These are phyloP conservation scores for Wickerhamia fluorescens DNA, from an alignment of 805 yeast genomes.

Conservation along the genomic window DNA sequence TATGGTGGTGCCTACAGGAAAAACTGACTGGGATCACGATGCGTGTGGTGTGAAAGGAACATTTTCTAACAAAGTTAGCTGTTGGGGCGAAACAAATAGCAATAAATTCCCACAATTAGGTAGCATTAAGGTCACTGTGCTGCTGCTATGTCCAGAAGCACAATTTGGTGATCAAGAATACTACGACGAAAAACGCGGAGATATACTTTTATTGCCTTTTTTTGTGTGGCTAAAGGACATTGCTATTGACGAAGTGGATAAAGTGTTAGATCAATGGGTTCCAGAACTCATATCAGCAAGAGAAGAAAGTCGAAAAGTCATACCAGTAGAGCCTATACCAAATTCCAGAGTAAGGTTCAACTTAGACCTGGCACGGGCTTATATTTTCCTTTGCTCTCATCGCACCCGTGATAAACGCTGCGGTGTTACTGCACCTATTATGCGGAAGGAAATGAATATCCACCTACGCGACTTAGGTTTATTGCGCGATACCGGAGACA, in stretches of 20 bases:
- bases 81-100: slow-evolving; percentile 22
- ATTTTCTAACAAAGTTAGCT: slow-evolving; percentile 37
- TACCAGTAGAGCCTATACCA: slow-evolving; percentile 7
- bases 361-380: slow-evolving; percentile 30
- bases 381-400: slow-evolving; percentile 81
- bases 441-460: slow-evolving; percentile 71
- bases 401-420: slow-evolving; percentile 87
- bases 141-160: slow-evolving; percentile 46
- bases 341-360: slow-evolving; percentile 27
- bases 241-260: slow-evolving; percentile 32
- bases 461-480: slow-evolving; percentile 65
- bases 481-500: slow-evolving; percentile 71
- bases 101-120: slow-evolving; percentile 16
- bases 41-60: slow-evolving; percentile 44
- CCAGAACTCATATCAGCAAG: slow-evolving; percentile 30
- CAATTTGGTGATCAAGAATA: slow-evolving; percentile 35
- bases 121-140: slow-evolving; percentile 43
- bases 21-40: slow-evolving; percentile 77
- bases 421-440: slow-evolving; percentile 87
- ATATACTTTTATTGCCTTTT: slow-evolving; percentile 63
- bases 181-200: slow-evolving; percentile 41
- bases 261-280: slow-evolving; percentile 38
- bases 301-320: slow-evolving; percentile 2
- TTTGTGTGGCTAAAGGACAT: slow-evolving; percentile 63
- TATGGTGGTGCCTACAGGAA: slow-evolving; percentile 76